phyloP scores from a whole-genome alignment of 2,329 filamentous ascomycete species.

The Simplicillium aogashimaense region DNA sequence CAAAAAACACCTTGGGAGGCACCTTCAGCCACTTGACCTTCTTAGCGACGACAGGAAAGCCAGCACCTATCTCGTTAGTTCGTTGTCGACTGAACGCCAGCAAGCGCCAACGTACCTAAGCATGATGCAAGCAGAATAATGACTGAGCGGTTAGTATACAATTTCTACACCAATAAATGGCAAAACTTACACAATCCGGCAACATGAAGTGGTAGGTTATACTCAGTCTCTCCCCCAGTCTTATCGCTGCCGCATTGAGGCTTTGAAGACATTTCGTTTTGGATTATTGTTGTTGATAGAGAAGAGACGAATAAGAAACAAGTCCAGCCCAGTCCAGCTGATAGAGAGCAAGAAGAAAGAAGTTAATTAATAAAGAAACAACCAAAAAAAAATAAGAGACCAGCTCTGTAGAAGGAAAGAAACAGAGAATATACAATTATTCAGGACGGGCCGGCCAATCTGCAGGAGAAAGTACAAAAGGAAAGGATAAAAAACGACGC shows the following conservation, averaged over 20 bases:
- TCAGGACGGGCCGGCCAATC: too few species aligned
- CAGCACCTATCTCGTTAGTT: constrained; percentile 24
- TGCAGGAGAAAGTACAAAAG: too few species aligned
- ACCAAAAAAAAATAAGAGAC: too few species aligned
- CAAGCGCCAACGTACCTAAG: constrained; percentile 10
- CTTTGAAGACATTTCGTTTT: constrained; percentile 8
- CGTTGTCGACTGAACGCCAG: too few species aligned
- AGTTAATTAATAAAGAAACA: too few species aligned
- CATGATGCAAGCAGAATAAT: constrained; percentile 16
- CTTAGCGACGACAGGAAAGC: constrained; percentile 42
- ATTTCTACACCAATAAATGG: not conserved
- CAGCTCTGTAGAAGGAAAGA: too few species aligned
- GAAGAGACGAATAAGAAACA: not conserved
- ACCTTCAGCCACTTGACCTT: constrained; percentile 50
- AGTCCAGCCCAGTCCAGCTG: too few species aligned
- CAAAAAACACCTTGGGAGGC: constrained; percentile 46
- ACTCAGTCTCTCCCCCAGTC: constrained; percentile 8
- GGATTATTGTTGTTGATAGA: not conserved
- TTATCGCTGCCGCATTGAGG: constrained; percentile 17
- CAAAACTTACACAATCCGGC: constrained; percentile 18
- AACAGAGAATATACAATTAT: too few species aligned
- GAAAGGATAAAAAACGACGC: too few species aligned
- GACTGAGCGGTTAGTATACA: constrained; percentile 8
- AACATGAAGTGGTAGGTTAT: constrained; percentile 17
- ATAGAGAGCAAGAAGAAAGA: too few species aligned